These are phyloP conservation scores for Phytophthora pseudosyringae DNA, from an alignment of 352 stramenopile species.

Conservation along the genomic window DNA sequence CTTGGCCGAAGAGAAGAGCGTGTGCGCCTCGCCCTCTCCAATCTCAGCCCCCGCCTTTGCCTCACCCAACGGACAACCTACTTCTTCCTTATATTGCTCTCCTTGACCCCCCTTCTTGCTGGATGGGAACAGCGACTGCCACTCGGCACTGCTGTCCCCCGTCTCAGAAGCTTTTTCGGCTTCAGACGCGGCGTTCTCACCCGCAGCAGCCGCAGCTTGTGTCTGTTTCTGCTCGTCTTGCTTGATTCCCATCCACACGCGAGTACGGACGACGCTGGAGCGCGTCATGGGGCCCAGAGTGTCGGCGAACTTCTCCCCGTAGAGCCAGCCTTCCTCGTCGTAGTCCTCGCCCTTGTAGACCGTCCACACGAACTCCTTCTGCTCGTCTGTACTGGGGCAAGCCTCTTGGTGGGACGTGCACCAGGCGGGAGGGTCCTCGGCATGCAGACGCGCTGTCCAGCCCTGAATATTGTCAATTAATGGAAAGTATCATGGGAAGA, in stretches of 20 bases:
- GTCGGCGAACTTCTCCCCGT: conserved; percentile 70
- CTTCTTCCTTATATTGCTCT: conserved; percentile 9
- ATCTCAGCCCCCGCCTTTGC: background rate
- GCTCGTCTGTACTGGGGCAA: conserved; percentile 62
- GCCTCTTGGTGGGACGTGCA: conserved; percentile 50
- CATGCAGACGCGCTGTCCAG: conserved; percentile 72
- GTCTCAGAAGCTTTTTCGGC: conserved; percentile 20
- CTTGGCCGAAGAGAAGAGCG: conserved; percentile 13
- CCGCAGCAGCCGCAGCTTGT: conserved; percentile 1
- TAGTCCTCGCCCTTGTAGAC: conserved; percentile 88
- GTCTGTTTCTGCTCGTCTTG: conserved; percentile 36
- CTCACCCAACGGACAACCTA: background rate
- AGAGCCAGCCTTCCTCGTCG: conserved; percentile 87
- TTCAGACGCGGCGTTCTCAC: conserved; percentile 3
- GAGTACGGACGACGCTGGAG: conserved; percentile 73
- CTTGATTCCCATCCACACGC: conserved; percentile 75
- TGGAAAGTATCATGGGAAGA: conserved; percentile 3
- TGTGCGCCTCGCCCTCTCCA: conserved; percentile 7
- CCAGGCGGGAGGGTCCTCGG: conserved; percentile 78
- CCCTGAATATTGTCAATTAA: conserved; percentile 46
- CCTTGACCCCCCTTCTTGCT: conserved; percentile 11
- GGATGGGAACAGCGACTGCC: conserved; percentile 50
- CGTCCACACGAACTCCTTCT: conserved; percentile 69
- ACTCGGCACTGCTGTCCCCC: conserved; percentile 30
- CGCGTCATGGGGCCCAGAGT: conserved; percentile 69